Base-by-base conservation (phyloP, 1,284 basidiomycete species). In the Boletus mariae region DNA sequence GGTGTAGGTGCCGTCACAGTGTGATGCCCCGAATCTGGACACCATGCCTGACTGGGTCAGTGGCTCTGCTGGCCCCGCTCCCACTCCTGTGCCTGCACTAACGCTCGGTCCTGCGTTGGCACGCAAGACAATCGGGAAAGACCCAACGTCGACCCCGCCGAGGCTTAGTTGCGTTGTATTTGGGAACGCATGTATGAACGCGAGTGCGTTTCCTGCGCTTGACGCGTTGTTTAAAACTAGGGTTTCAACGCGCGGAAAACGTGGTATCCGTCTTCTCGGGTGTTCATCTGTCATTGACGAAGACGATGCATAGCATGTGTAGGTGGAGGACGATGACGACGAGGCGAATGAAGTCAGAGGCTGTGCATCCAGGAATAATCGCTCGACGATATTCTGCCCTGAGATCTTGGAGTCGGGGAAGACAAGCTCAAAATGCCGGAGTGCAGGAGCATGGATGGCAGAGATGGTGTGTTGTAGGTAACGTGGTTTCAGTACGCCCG, bases 351-450 rank as follows among this genome's bases (percentile, higher is more conserved):
- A 25, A 12, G 17, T 13, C 28, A 17, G 34, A 3, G 37, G 28
- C 3, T 51, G n/a, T 2, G 31, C 28, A 29, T 66, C 64, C 17
- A 61, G 34, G 10, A 66, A 62, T 42, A 62, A 34, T n/a, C 49
- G 60, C 26, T 62, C 60, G n/a, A 57, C 40, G 25, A 62, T 26
- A 11, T 51, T 69, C 45, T 66, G 65, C 1, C 67, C 68, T 5
- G 60, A 62, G 1, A 65, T 49, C 35, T 57, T 65, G 2, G 65
- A 66, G 43, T 70, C 67, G 5, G 67, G 67, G 34, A 71, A 67
- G 35, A 69, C 57, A 11, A 67, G 68, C 40, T 67, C 68, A 25
- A 67, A 69, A 26, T 68, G 68, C 35, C 62, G 68, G 12, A 67
- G 60, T 10, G 55, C 56, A 2, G 68, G 65, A 0, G 63, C 68